Percentiles rank a stretch among this genome's conserved stretches.
Evolutionary conservation across 768 basidiomycete genomes (phyloP).

Genomic region (Lactarius evosmus): DNA sequence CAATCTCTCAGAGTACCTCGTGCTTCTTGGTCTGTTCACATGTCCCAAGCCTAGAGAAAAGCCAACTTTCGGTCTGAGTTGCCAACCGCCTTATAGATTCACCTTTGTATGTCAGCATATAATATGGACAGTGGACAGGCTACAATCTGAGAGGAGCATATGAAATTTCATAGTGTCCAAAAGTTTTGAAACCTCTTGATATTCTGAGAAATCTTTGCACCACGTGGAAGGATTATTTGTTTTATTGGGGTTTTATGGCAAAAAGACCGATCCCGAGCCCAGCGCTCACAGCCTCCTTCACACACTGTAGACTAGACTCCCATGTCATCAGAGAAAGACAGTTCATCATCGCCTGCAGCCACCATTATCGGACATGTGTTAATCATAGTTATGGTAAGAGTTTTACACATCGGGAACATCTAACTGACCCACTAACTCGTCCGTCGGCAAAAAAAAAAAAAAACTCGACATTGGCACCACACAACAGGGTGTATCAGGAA

Average conservation of each 20-base stretch:
- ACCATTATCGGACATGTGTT: neutral
- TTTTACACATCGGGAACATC: neutral
- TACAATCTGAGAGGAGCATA: too few relatives aligned
- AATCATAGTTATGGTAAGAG: constrained; percentile 16
- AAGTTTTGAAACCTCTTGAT: too few relatives aligned
- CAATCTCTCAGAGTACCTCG: too few relatives aligned
- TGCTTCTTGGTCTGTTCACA: neutral
- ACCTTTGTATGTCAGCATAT: too few relatives aligned
- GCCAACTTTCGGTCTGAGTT: too few relatives aligned
- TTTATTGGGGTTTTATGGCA: too few relatives aligned
- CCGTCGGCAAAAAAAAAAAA: neutral
- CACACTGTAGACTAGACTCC: neutral
- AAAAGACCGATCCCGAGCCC: too few relatives aligned
- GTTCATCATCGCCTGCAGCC: neutral
- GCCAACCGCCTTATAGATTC: too few relatives aligned
- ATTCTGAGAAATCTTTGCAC: too few relatives aligned
- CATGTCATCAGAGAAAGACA: neutral
- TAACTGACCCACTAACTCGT: neutral
- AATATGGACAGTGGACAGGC: too few relatives aligned
- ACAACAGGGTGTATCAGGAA: constrained; percentile 65
- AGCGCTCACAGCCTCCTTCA: neutral
- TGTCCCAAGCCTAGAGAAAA: neutral
- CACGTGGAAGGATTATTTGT: too few relatives aligned
- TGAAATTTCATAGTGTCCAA: too few relatives aligned
- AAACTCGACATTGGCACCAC: neutral